A percentile compares a stretch with the other conserved stretches of the same genome.
phyloP scores from a whole-genome alignment of 495 filamentous ascomycete genomes.

The Lophiotrema nucula region DNA sequence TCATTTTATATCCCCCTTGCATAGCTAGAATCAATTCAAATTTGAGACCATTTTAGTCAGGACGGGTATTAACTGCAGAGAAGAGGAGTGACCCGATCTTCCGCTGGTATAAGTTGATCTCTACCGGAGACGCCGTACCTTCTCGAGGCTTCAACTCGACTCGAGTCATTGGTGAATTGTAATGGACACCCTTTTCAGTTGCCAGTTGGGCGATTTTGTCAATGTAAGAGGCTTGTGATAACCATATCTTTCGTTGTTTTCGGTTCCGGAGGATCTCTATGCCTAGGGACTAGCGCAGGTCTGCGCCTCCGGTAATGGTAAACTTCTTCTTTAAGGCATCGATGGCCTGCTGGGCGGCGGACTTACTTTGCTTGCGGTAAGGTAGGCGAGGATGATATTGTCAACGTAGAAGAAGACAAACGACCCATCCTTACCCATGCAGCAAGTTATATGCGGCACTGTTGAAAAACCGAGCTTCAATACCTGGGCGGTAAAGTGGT shows the following conservation, averaged over 20 bases:
- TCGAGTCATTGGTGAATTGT: conserved; percentile 1
- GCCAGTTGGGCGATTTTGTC: conserved; percentile 2
- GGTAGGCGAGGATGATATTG: conserved; percentile 1
- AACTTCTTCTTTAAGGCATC: not conserved
- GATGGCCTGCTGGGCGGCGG: not conserved
- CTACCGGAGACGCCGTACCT: not conserved
- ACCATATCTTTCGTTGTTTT: not conserved
- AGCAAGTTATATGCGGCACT: conserved; percentile 1
- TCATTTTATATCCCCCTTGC: too few species aligned
- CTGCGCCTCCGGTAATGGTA: not conserved
- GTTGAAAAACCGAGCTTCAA: not conserved
- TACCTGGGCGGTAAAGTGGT: not conserved
- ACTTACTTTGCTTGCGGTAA: not conserved
- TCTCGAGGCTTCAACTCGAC: not conserved
- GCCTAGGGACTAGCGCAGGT: conserved; percentile 3
- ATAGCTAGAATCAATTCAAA: too few species aligned
- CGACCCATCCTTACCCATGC: not conserved
- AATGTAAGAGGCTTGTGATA: conserved; percentile 7
- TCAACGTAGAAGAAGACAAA: conserved; percentile 11
- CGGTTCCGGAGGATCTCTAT: not conserved
- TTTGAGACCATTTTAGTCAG: too few species aligned
- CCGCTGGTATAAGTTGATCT: conserved; percentile 1
- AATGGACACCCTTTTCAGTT: not conserved
- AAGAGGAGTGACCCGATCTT: conserved; percentile 6
- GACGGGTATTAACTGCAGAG: not conserved